Conservation (phyloP, 176 grass and related monocot species). For the Melocanna baccifera region DNA sequence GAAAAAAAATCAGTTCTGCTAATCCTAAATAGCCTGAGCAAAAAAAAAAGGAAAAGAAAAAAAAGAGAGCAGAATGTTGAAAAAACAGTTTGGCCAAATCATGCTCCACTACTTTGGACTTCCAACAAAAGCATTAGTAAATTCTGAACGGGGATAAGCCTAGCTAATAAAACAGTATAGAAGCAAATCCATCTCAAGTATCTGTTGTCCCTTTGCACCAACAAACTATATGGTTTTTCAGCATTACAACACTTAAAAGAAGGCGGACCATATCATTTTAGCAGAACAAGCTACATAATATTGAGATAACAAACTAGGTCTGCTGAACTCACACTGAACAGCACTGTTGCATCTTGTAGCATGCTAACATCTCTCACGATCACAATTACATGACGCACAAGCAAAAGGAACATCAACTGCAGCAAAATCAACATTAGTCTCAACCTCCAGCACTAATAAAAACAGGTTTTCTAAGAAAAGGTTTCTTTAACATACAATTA, state of each 20-base stretch:
- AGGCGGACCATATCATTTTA: neutral
- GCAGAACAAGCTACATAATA: neutral
- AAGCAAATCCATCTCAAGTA: constrained; percentile 1
- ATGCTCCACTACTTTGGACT: neutral
- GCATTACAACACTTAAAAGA: neutral
- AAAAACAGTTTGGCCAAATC: neutral
- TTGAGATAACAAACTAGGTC: neutral
- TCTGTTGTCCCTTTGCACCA: neutral
- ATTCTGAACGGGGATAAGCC: neutral
- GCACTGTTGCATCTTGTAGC: constrained; percentile 68
- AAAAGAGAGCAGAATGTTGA: neutral
- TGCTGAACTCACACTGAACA: constrained; percentile 77
- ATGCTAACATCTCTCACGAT: constrained; percentile 73
- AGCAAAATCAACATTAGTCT: constrained; percentile 2
- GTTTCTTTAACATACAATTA: constrained; percentile 53
- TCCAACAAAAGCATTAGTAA: neutral
- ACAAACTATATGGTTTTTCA: neutral
- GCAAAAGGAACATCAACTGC: constrained; percentile 86
- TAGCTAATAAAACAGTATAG: neutral
- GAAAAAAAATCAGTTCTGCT: neutral
- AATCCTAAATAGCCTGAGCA: neutral
- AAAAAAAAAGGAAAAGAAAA: neutral
- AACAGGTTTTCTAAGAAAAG: neutral
- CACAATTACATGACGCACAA: constrained; percentile 76
- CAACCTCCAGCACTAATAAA: neutral